A percentile compares a stretch with the other conserved stretches of the same genome.
phyloP scores from a whole-genome alignment of 1,139 yeast genomes.

The Hansenula sp. region DNA sequence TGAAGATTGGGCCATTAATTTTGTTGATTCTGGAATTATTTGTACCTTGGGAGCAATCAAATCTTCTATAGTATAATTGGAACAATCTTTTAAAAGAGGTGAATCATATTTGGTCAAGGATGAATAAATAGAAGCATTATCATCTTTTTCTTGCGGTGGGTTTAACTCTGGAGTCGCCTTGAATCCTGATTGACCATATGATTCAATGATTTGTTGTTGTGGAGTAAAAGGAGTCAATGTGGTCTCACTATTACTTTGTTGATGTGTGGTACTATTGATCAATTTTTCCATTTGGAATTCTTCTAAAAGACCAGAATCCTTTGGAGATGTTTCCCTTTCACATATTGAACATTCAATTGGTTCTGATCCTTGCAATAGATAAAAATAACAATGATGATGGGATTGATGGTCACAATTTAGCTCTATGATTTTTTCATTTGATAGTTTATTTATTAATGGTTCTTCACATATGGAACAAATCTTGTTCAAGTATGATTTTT shows the following conservation, averaged over 20 bases:
- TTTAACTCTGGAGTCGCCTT: background rate
- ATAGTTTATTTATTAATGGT: slow-evolving; percentile 24
- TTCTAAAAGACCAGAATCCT: slow-evolving; percentile 23
- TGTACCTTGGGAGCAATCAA: slow-evolving; percentile 16
- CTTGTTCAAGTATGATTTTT: slow-evolving; percentile 22
- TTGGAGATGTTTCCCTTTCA: slow-evolving; percentile 16
- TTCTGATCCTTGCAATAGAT: slow-evolving; percentile 10
- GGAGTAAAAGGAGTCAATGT: slow-evolving; percentile 17
- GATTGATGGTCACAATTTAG: slow-evolving; percentile 28
- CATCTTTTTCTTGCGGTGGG: background rate
- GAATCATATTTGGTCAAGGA: background rate
- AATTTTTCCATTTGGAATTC: slow-evolving; percentile 10
- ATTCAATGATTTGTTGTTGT: slow-evolving; percentile 14
- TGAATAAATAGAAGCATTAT: background rate
- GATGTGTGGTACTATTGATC: background rate
- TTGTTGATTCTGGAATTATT: slow-evolving; percentile 16
- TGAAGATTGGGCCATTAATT: slow-evolving; percentile 9
- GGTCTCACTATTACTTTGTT: slow-evolving; percentile 1
- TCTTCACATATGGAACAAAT: slow-evolving; percentile 34
- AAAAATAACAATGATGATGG: slow-evolving; percentile 23
- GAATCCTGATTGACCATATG: slow-evolving; percentile 15
- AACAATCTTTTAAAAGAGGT: background rate
- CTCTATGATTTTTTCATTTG: slow-evolving; percentile 31
- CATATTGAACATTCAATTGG: slow-evolving; percentile 25
- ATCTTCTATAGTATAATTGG: slow-evolving; percentile 6